Conservation (phyloP, 106 monocot genomes). For the Phalaenopsis equestris region DNA sequence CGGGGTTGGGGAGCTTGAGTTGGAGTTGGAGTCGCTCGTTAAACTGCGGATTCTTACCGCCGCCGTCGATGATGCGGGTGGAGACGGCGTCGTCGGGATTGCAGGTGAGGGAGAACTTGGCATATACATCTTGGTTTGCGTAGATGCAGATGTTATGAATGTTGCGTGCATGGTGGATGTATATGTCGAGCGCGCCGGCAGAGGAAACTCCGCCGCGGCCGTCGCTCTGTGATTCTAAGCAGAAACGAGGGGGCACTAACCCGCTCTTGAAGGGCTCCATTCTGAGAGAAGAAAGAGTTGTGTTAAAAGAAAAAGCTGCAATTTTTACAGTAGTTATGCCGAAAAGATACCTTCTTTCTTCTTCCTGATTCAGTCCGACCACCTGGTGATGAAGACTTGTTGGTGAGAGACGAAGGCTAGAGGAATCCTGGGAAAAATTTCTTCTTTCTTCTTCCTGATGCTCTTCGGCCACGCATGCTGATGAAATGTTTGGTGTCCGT, state of each 20-base stretch:
- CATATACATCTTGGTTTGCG: slow-evolving; percentile 62
- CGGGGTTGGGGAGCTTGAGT: slow-evolving; percentile 4
- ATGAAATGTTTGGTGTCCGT: no score
- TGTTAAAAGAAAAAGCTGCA: not conserved
- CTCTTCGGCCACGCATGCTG: no score
- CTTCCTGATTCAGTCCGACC: not conserved
- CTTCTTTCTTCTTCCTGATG: no score
- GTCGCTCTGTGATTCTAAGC: not conserved
- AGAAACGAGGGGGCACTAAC: not conserved
- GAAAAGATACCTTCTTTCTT: not conserved
- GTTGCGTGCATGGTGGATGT: slow-evolving; percentile 50
- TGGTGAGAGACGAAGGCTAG: not conserved
- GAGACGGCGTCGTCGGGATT: slow-evolving; percentile 38
- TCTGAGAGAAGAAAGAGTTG: not conserved
- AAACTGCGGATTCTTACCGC: slow-evolving; percentile 54
- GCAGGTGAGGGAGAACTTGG: slow-evolving; percentile 60
- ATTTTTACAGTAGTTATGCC: not conserved
- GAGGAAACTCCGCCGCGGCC: not conserved
- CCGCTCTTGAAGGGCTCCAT: not conserved
- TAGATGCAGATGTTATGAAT: slow-evolving; percentile 80
- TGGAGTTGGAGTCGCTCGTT: slow-evolving; percentile 32
- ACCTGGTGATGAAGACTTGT: not conserved
- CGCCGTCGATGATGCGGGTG: slow-evolving; percentile 32
- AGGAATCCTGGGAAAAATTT: no score
- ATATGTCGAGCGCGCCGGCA: slow-evolving; percentile 30